phyloP scores from a whole-genome alignment of 2,329 filamentous ascomycete species.

The Knufia petricola region DNA sequence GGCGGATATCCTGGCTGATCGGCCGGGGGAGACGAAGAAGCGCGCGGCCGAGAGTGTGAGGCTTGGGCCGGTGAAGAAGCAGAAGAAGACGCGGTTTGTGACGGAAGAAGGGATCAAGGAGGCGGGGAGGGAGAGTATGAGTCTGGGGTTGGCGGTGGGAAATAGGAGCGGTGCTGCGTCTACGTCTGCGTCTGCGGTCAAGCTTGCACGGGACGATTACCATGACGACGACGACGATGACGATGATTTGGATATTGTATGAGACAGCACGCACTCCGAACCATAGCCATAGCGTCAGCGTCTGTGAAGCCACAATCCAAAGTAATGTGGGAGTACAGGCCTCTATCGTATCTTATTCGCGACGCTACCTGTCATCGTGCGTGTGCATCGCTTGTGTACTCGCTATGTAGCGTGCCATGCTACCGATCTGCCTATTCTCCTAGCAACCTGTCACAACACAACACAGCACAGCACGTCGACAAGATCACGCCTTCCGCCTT shows the following conservation, averaged over 20 bases:
- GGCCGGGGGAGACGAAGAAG: constrained; percentile 3
- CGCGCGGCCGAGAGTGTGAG: constrained; percentile 32
- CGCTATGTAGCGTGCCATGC: no score
- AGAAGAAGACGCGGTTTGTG: constrained; percentile 60
- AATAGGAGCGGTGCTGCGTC: neutral
- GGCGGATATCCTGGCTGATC: constrained; percentile 9
- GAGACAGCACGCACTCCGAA: neutral
- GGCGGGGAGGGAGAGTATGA: constrained; percentile 63
- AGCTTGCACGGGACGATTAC: constrained; percentile 33
- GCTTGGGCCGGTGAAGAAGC: constrained; percentile 31
- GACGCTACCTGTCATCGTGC: no score
- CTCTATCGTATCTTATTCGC: no score
- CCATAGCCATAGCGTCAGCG: no score
- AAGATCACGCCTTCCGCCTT: no score
- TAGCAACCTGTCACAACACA: no score
- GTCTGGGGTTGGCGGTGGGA: constrained; percentile 13
- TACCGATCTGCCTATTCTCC: no score
- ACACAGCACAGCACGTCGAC: no score
- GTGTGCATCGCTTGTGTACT: no score
- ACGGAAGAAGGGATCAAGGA: constrained; percentile 69
- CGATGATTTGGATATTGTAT: constrained; percentile 41
- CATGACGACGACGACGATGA: constrained; percentile 46
- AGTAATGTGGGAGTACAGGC: no score
- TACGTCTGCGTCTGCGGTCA: neutral
- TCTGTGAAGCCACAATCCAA: no score